Evolutionary conservation across 2,329 filamentous ascomycete genomes (phyloP).

Genomic region (Diaporthe vexans): DNA sequence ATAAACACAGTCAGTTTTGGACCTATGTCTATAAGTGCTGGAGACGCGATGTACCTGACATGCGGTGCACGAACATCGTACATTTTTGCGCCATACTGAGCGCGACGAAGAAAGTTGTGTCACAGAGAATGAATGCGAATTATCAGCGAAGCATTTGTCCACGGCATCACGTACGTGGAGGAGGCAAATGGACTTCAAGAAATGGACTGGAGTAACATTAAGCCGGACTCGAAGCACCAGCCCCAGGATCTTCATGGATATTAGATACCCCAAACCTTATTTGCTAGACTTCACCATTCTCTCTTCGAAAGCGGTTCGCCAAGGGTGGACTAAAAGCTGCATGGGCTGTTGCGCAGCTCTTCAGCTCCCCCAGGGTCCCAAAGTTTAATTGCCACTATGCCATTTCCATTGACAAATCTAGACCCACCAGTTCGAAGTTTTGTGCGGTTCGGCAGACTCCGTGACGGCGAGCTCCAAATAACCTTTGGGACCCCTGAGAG

Average conservation of each 20-base stretch:
- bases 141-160: background rate
- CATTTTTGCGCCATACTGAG: background rate
- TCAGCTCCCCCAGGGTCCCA: background rate
- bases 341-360: background rate
- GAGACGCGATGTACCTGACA: background rate
- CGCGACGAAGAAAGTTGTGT: background rate
- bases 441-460: too few species aligned
- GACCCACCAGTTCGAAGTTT: too few species aligned
- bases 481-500: background rate
- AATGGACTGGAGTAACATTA: background rate
- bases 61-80: background rate
- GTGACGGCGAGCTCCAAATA: background rate
- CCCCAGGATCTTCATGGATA: background rate
- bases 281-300: too few species aligned
- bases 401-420: too few species aligned
- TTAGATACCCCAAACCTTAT: too few species aligned
- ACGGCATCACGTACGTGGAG: background rate
- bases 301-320: background rate
- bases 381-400: too few species aligned
- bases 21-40: background rate
- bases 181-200: background rate
- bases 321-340: background rate
- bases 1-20: too few species aligned
- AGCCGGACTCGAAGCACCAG: background rate
- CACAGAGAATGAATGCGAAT: background rate